phyloP scores from a whole-genome alignment of 352 stramenopile genomes.

The Globisporangium lucens region DNA sequence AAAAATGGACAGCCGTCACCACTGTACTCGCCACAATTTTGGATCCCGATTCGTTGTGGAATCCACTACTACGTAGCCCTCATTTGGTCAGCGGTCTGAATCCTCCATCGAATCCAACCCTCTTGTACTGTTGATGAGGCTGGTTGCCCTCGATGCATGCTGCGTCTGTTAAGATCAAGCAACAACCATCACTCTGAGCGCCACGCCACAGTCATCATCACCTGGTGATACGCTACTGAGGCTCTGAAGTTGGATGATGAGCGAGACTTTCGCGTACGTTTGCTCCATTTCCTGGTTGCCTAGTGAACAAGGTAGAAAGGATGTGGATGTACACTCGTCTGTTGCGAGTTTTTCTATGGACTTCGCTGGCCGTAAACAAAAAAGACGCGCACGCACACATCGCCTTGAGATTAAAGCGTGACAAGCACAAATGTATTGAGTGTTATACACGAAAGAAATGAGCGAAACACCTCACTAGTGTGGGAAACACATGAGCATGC shows the following conservation, averaged over 20 bases:
- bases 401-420: background rate
- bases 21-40: background rate
- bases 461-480: background rate
- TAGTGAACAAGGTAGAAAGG: too few relatives aligned
- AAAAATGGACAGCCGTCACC: background rate
- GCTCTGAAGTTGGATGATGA: background rate
- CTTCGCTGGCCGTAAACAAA: too few relatives aligned
- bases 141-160: background rate
- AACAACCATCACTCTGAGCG: background rate
- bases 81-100: background rate
- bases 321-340: background rate
- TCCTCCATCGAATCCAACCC: background rate
- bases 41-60: background rate
- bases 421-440: too few relatives aligned
- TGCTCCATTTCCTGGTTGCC: background rate
- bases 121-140: background rate
- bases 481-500: background rate
- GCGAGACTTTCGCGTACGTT: too few relatives aligned
- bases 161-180: background rate
- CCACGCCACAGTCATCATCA: background rate
- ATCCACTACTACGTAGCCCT: background rate
- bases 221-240: background rate
- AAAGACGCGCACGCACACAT: too few relatives aligned
- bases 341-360: background rate
- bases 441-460: background rate